Evolutionary conservation across 148 eudicot species (phyloP), one percentile per base, ranked within the genome.

Genomic region (Rhododendron vialii): DNA sequence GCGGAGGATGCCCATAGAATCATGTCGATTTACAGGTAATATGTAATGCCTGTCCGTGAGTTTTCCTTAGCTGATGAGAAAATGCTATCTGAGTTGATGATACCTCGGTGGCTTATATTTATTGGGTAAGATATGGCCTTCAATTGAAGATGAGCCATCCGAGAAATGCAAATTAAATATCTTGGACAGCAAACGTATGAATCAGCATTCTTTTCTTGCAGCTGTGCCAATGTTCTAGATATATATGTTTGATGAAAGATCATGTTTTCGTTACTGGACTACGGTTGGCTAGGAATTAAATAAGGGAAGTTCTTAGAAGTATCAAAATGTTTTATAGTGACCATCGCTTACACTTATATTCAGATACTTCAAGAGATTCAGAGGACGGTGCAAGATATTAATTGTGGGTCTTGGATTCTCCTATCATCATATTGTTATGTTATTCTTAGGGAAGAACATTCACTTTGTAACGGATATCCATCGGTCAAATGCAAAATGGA

Each of bases 401-500:
- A 67, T 24, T 82, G 20, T 59, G 84, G 65, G 48, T n/a, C 69
- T 33, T 57, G 41, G 74, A 36, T 61, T 82, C 50, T 38, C 51
- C 30, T 22, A 7, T 82, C 38, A 43, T 59, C 74, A 38, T 24
- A 4, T 28, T 61, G 74, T 59, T 38, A 18, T 82, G 51, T 82
- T n/a, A 55, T 9, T 36, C 48, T 59, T 47, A 15, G 51, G 33
- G 22, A 82, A 61, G 1, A 10, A 71, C 50, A 61, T 45, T 61
- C 80, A 43, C 41, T 36, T 36, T 36, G 38, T 36, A 3, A 36
- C 38, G 0, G 38, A 36, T 36, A 36, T 86, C 11, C 84, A 89
- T 24, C 84, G 55, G 57, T 83, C 89, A 8, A 83, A 86, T 57
- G 20, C 84, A 45, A 59, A 69, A 84, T 43, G 88, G 88, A 75